Percentiles rank a stretch among this genome's conserved stretches.
phyloP scores from a whole-genome alignment of 2,329 filamentous ascomycete species.

The Triangularia setosa region DNA sequence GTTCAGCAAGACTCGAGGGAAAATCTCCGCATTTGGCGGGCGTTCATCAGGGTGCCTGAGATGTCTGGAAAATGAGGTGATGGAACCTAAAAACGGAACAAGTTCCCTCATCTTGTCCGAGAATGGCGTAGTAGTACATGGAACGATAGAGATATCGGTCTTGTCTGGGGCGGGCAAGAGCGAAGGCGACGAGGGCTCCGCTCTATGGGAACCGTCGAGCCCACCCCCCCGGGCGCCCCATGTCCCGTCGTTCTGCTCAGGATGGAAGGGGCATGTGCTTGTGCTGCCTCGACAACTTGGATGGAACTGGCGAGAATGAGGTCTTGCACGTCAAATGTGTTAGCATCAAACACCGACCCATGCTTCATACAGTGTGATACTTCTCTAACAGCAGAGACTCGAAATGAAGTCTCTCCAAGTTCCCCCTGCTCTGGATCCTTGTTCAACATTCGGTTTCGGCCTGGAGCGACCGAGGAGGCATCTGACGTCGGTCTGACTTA shows the following conservation, averaged over 20 bases:
- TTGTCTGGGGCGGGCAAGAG: neutral
- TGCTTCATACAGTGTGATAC: neutral
- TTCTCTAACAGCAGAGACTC: neutral
- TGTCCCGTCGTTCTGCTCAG: neutral
- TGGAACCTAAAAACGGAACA: neutral
- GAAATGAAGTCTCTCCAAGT: neutral
- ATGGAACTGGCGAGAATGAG: neutral
- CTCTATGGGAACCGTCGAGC: neutral
- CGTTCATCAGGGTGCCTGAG: neutral
- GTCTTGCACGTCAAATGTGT: neutral
- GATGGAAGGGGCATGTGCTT: neutral
- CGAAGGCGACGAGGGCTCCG: neutral
- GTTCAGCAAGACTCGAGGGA: neutral
- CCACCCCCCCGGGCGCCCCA: neutral
- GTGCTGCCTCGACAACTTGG: neutral
- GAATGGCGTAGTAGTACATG: neutral
- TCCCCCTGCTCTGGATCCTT: neutral
- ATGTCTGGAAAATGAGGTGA: neutral
- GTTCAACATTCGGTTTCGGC: neutral
- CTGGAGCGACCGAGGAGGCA: neutral
- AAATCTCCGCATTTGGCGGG: constrained; percentile 9
- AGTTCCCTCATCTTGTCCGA: neutral
- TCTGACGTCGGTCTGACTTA: neutral
- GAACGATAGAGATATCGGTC: neutral
- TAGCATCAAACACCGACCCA: neutral